These are phyloP conservation scores for Epichloe gansuensis DNA, from an alignment of 2,329 filamentous ascomycete genomes.

Conservation along the genomic window DNA sequence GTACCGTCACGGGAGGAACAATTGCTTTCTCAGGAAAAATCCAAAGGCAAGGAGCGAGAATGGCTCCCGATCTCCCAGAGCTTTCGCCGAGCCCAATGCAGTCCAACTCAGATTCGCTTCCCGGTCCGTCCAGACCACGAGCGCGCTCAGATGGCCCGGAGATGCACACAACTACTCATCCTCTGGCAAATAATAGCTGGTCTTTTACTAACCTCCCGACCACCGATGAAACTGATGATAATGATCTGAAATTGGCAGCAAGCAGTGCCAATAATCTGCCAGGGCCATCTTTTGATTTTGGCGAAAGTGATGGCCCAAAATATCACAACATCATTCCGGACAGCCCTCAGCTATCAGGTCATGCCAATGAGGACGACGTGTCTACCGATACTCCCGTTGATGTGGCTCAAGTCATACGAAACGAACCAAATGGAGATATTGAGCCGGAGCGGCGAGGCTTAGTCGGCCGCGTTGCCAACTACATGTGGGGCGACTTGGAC, in stretches of 20 bases:
- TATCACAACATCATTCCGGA: neutral
- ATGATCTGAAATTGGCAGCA: neutral
- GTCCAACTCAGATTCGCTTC: slow-evolving; percentile 4
- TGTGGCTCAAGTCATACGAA: slow-evolving; percentile 4
- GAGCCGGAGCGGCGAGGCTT: slow-evolving; percentile 13
- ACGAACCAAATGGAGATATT: slow-evolving; percentile 7
- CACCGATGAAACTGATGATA: slow-evolving; percentile 9
- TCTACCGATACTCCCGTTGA: slow-evolving; percentile 3
- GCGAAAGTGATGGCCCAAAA: neutral
- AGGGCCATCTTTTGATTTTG: neutral
- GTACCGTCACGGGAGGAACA: neutral
- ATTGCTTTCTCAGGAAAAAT: neutral
- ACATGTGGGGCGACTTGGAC: slow-evolving; percentile 49
- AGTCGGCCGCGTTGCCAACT: slow-evolving; percentile 35
- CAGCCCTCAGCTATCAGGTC: neutral
- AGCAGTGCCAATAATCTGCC: neutral
- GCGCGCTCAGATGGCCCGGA: slow-evolving; percentile 46
- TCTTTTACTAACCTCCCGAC: slow-evolving; percentile 34
- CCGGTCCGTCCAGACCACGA: slow-evolving; percentile 30
- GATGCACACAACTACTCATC: slow-evolving; percentile 31
- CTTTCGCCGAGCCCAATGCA: slow-evolving; percentile 6
- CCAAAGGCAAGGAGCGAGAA: slow-evolving; percentile 18
- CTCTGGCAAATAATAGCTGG: slow-evolving; percentile 50
- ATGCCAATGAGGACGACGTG: slow-evolving; percentile 2
- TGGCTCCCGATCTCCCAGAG: slow-evolving; percentile 6